phyloP scores from a whole-genome alignment of 2,329 filamentous ascomycete species.

The Pyricularia pennisetigena region DNA sequence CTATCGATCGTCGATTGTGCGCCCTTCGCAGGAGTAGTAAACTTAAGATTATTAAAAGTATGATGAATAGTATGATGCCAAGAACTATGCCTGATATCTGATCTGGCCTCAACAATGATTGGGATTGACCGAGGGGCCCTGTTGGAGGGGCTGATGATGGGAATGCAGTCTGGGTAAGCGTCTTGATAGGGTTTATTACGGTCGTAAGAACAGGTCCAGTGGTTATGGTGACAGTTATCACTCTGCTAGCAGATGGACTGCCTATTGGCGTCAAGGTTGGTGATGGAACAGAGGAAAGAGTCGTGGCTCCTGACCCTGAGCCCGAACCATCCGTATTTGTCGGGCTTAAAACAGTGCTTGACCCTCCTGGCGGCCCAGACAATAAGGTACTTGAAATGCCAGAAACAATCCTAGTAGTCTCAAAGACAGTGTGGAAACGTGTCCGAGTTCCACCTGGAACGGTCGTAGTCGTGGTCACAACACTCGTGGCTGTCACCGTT shows the following conservation, averaged over 20 bases:
- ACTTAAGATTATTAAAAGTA: constrained; percentile 13
- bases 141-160: background rate
- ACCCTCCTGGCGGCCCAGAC: background rate
- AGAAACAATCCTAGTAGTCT: constrained; percentile 11
- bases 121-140: background rate
- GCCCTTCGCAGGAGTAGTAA: constrained; percentile 14
- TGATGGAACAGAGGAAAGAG: background rate
- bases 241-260: background rate
- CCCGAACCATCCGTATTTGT: background rate
- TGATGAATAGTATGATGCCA: constrained; percentile 14
- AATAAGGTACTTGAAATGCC: background rate
- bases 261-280: background rate
- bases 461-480: constrained; percentile 7
- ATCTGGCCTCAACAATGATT: constrained; percentile 11
- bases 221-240: background rate
- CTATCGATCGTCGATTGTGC: constrained; percentile 37
- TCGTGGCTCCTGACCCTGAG: background rate
- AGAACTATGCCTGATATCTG: constrained; percentile 19
- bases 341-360: background rate
- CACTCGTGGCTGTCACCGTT: constrained; percentile 9
- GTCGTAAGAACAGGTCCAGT: background rate
- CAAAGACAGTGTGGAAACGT: constrained; percentile 12
- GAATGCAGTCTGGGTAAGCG: background rate
- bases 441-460: constrained; percentile 9
- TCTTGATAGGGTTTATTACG: background rate